Evolutionary conservation across 2,329 filamentous ascomycete genomes (phyloP).

Genomic region (Fusarium chuoi): DNA sequence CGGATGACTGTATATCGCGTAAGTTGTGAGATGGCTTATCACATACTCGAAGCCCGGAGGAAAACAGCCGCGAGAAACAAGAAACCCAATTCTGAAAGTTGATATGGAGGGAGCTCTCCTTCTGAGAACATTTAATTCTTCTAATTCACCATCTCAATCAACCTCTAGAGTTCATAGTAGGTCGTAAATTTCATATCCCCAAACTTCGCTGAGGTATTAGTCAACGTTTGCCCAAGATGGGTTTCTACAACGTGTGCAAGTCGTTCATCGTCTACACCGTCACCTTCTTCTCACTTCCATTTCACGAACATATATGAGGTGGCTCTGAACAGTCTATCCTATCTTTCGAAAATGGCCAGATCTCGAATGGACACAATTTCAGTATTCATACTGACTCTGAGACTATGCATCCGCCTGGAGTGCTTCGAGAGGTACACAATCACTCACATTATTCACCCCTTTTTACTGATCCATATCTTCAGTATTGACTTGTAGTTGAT

Average conservation of each 20-base stretch:
- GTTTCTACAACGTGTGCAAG: neutral
- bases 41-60: neutral
- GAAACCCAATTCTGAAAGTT: neutral
- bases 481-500: neutral
- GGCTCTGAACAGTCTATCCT: neutral
- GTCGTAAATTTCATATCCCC: neutral
- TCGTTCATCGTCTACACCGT: neutral
- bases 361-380: neutral
- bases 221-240: neutral
- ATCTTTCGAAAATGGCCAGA: neutral
- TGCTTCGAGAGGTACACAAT: neutral
- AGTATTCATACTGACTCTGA: conserved; percentile 10
- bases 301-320: neutral
- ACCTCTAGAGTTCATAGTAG: neutral
- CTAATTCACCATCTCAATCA: neutral
- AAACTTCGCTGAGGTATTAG: neutral
- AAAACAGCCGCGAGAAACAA: neutral
- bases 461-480: neutral
- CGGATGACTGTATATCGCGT: neutral
- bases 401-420: neutral
- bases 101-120: neutral
- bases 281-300: neutral
- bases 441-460: no score
- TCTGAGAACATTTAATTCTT: neutral
- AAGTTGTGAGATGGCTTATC: neutral